phyloP scores from a whole-genome alignment of 768 basidiomycete genomes.

The Leccinum olivaceopallidum region DNA sequence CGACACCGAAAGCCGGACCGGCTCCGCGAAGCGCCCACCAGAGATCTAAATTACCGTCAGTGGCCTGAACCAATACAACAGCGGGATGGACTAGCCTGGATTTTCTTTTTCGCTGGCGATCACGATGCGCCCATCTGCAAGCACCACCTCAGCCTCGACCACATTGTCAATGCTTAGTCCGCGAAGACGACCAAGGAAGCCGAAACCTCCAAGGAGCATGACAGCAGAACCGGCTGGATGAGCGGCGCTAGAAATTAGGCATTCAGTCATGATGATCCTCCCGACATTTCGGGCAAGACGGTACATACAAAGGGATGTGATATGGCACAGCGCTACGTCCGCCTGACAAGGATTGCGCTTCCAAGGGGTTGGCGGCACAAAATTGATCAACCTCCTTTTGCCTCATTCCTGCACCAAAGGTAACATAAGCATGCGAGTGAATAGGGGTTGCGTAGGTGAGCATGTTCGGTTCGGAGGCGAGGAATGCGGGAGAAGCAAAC shows the following conservation, averaged over 20 bases:
- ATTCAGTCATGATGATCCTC: background rate
- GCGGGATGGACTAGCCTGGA: conserved; percentile 48
- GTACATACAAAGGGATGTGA: conserved; percentile 73
- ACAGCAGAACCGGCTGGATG: conserved; percentile 79
- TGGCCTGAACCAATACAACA: background rate
- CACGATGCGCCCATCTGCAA: conserved; percentile 87
- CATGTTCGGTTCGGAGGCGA: conserved; percentile 38
- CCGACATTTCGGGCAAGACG: conserved; percentile 6
- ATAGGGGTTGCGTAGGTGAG: conserved; percentile 56
- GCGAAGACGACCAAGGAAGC: conserved; percentile 78
- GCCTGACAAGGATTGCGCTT: conserved; percentile 53
- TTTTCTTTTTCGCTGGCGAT: conserved; percentile 71
- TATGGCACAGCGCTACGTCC: conserved; percentile 64
- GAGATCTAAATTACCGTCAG: conserved; percentile 51
- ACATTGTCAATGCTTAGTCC: conserved; percentile 90
- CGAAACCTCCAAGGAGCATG: conserved; percentile 88
- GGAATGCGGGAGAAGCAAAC: conserved; percentile 36
- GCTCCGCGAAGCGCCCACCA: conserved; percentile 90
- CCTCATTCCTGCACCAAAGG: conserved; percentile 82
- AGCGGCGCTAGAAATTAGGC: conserved; percentile 54
- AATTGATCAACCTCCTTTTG: conserved; percentile 84
- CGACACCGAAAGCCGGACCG: conserved; percentile 81
- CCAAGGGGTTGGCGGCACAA: conserved; percentile 67
- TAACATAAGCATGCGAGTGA: conserved; percentile 74
- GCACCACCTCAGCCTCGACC: conserved; percentile 89